Evolutionary conservation across 108 stramenopile genomes (phyloP).

Genomic region (Pseudonitzschia multistriata): DNA sequence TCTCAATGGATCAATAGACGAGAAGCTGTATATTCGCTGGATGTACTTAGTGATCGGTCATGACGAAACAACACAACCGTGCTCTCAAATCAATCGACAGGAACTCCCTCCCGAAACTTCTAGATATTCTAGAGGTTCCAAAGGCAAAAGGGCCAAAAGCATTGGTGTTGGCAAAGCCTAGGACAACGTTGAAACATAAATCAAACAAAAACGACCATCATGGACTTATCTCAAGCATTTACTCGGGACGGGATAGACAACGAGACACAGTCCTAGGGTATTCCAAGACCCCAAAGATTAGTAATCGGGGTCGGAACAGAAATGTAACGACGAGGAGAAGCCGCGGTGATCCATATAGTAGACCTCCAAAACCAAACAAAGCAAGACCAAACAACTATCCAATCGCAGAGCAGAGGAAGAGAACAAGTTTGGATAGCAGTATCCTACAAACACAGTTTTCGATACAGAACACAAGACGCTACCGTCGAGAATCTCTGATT

Average conservation of each 20-base stretch:
- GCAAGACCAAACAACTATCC: neutral
- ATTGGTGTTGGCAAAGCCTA: neutral
- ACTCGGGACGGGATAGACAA: no score
- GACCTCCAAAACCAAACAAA: neutral
- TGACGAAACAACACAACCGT: constrained; percentile 4
- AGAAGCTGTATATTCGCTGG: no score
- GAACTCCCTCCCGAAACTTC: constrained; percentile 7
- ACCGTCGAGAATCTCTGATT: no score
- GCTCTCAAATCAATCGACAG: constrained; percentile 11
- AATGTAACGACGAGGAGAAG: constrained; percentile 3
- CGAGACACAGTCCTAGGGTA: neutral
- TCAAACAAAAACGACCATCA: no score
- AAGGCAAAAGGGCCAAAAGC: neutral
- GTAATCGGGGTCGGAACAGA: constrained; percentile 14
- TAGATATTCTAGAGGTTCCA: neutral
- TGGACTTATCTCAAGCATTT: no score
- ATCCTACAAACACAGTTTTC: neutral
- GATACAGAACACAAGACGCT: no score
- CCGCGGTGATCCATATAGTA: neutral
- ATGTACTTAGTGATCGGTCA: no score
- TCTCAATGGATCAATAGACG: no score
- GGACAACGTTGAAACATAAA: no score
- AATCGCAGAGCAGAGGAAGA: neutral
- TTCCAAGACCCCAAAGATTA: constrained; percentile 31
- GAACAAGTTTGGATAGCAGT: constrained; percentile 8